Evolutionary conservation across 768 basidiomycete species (phyloP).

Genomic region (Mycena albidolilacea): DNA sequence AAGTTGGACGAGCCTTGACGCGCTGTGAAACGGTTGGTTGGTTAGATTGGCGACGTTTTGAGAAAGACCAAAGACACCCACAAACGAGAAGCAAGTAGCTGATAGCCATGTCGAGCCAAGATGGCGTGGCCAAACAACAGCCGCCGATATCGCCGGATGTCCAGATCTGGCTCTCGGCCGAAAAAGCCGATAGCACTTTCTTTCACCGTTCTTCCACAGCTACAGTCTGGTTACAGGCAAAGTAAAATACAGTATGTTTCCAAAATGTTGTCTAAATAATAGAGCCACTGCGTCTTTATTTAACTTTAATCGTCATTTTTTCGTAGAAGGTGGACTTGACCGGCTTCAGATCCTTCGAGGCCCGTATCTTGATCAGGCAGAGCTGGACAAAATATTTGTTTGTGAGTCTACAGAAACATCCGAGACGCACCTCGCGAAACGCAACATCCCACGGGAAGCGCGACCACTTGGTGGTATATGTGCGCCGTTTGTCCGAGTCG

Average conservation of each 20-base stretch:
- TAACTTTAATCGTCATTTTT: constrained; percentile 48
- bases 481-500: constrained; percentile 46
- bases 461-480: constrained; percentile 41
- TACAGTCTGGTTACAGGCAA: constrained; percentile 2
- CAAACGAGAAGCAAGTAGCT: constrained; percentile 64
- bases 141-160: no score
- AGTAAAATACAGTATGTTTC: constrained; percentile 20
- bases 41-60: no score
- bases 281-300: constrained; percentile 42
- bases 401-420: not conserved
- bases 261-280: constrained; percentile 4
- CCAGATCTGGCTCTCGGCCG: no score
- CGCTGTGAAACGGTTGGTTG: constrained; percentile 76
- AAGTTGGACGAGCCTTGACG: constrained; percentile 68
- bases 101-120: constrained; percentile 59
- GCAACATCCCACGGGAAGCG: constrained; percentile 66
- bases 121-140: no score
- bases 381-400: constrained; percentile 14
- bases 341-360: constrained; percentile 53
- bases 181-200: not conserved
- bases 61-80: no score
- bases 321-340: constrained; percentile 64
- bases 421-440: constrained; percentile 61
- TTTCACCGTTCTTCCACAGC: no score
- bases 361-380: constrained; percentile 62